Percentiles rank a stretch among this genome's conserved stretches.
Conservation (phyloP, 164 flowering plant genomes). For the Magnolia sinica region DNA sequence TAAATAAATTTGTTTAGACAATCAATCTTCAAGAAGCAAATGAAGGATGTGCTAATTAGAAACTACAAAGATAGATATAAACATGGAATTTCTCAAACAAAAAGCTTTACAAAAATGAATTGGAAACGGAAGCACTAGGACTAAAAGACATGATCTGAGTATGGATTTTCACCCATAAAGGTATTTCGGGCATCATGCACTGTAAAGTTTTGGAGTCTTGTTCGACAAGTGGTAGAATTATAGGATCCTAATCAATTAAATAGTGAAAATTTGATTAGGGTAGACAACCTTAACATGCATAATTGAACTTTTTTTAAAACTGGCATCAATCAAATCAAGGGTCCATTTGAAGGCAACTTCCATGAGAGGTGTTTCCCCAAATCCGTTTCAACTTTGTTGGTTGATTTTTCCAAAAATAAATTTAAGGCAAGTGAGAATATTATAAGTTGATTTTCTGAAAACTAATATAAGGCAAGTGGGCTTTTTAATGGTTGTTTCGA, state of each 20-base stretch:
- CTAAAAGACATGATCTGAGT: slow-evolving; percentile 59
- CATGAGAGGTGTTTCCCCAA: too few relatives aligned
- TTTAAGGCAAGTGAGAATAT: too few relatives aligned
- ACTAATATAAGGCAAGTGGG: background rate
- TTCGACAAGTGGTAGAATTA: slow-evolving; percentile 73
- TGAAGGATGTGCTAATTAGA: slow-evolving; percentile 5
- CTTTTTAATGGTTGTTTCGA: background rate
- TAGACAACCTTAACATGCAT: background rate
- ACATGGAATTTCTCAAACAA: background rate
- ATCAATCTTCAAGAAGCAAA: slow-evolving; percentile 58
- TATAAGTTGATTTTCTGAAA: background rate
- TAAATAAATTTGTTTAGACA: slow-evolving; percentile 86
- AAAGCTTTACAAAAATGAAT: background rate
- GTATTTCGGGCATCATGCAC: slow-evolving; percentile 83
- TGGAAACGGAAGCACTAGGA: background rate
- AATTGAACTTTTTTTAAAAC: background rate
- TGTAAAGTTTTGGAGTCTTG: slow-evolving; percentile 64
- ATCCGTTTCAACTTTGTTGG: too few relatives aligned
- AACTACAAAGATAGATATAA: background rate
- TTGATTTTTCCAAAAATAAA: too few relatives aligned
- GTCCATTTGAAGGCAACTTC: background rate
- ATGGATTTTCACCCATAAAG: slow-evolving; percentile 94
- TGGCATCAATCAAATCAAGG: background rate
- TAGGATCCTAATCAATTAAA: slow-evolving; percentile 52
- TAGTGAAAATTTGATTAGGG: background rate